Percentiles rank a stretch among this genome's conserved stretches.
Evolutionary conservation across 2,329 filamentous ascomycete genomes (phyloP).

Genomic region (Metarhizium humberi): DNA sequence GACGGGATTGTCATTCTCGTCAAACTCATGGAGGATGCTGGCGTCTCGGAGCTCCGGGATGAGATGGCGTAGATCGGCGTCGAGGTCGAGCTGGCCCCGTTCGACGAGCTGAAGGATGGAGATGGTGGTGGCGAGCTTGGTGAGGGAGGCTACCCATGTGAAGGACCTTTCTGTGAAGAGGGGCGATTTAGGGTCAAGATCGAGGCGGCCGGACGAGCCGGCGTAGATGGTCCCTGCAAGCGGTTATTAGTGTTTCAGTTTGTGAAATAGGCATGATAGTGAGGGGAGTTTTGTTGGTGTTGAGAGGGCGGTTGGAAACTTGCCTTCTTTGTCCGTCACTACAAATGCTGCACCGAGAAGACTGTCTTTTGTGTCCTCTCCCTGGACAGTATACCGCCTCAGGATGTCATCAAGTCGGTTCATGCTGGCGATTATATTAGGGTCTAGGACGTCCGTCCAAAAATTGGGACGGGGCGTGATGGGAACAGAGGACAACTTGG

Average conservation of each 20-base stretch:
- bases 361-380: conserved; percentile 20
- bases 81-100: conserved; percentile 21
- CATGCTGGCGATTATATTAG: not conserved
- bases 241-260: not conserved
- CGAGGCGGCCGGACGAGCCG: conserved; percentile 26
- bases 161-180: conserved; percentile 24
- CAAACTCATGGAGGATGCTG: conserved; percentile 28
- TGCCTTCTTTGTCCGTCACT: conserved; percentile 23
- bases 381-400: conserved; percentile 17
- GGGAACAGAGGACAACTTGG: no score
- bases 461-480: no score
- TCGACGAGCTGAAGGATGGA: conserved; percentile 32
- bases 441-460: no score
- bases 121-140: conserved; percentile 30
- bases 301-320: not conserved
- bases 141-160: conserved; percentile 31
- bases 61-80: conserved; percentile 24
- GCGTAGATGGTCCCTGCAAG: conserved; percentile 23
- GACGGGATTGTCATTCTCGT: conserved; percentile 23
- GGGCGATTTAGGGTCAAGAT: conserved; percentile 17
- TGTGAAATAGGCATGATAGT: not conserved
- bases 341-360: conserved; percentile 27
- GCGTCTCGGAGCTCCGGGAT: conserved; percentile 24
- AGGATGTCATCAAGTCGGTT: conserved; percentile 19
- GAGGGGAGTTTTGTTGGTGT: not conserved